Percentiles rank a stretch among this genome's conserved stretches.
Conservation (phyloP, 208 protist species). For the Angomonas ambiguus region DNA sequence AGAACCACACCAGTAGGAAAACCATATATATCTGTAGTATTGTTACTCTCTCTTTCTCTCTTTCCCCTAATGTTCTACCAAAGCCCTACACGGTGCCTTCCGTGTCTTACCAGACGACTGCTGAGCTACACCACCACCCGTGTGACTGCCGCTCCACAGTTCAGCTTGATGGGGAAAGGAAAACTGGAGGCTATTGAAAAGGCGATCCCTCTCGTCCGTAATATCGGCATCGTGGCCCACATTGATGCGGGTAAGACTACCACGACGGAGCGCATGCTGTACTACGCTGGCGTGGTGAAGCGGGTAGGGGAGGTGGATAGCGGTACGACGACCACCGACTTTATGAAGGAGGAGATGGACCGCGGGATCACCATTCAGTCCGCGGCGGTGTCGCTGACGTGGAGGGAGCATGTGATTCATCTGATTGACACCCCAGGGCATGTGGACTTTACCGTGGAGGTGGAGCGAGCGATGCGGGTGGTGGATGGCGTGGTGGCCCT, state of each 20-base stretch:
- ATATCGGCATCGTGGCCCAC: constrained; percentile 95
- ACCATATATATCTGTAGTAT: too few relatives aligned
- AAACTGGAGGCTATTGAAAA: constrained; percentile 11
- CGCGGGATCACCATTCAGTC: constrained; percentile 96
- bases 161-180: background rate
- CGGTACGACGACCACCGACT: constrained; percentile 96
- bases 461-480: constrained; percentile 95
- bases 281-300: constrained; percentile 78
- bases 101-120: background rate
- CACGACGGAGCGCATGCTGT: constrained; percentile 94
- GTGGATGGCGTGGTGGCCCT: constrained; percentile 95
- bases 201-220: constrained; percentile 58
- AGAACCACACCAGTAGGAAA: too few relatives aligned
- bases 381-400: constrained; percentile 90
- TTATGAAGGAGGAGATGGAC: constrained; percentile 95
- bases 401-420: constrained; percentile 84
- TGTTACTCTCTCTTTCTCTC: too few relatives aligned
- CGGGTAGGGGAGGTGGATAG: constrained; percentile 93
- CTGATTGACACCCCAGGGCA: constrained; percentile 97
- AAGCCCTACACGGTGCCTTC: background rate
- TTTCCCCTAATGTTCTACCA: background rate
- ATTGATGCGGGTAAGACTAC: constrained; percentile 96
- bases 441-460: constrained; percentile 97
- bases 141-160: background rate
- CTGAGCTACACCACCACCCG: too few relatives aligned